Evolutionary conservation across 2,329 filamentous ascomycete genomes (phyloP), one percentile per base, ranked within the genome.

Genomic region (Aureobasidium mangrovei): DNA sequence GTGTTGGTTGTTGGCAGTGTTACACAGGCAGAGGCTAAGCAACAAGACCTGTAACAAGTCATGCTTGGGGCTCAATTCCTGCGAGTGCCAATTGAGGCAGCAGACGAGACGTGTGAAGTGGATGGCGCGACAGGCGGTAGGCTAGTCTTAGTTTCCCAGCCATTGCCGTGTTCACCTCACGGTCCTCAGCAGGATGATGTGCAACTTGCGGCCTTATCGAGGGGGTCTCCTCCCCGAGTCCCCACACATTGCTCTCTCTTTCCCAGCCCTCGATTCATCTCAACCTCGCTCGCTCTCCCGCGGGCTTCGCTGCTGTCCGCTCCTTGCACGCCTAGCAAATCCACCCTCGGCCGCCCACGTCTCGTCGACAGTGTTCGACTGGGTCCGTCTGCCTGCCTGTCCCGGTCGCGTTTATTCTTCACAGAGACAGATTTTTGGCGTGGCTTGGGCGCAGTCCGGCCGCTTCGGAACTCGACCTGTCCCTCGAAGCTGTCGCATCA

Each of bases 241-340:
- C 40, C 49, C 49, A 44, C 49, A 53, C 39, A 12, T 53, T 24
- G 38, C 5, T 40, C 7, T 6, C 38, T 40, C 38, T 10, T 35
- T 53, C 40, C 49, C 49, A 53, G 49, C 49, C 48, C 29, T 44
- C 40, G 39, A 32, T 53, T 40, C 32, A 53, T 43, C 49, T 53
- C 39, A 43, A 29, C 40, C 40, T 8, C 24, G 4, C 26, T 28
- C 40, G 4, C 24, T n/a, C 31, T 18, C 40, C 40, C 49, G 32
- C 49, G 38, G 42, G 26, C 47, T 35, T 52, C 47, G 46, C 46
- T n/a, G 35, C 39, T 38, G 47, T 24, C 29, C 38, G 47, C 47
- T 41, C 32, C 33, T 29, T 32, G 18, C 35, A 53, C 40, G 24
- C 40, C 18, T 18, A 18, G 18, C 40, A 29, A 43, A 26, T 35